Conservation (phyloP, 2,329 filamentous ascomycete species). For the Fusarium dimerum region DNA sequence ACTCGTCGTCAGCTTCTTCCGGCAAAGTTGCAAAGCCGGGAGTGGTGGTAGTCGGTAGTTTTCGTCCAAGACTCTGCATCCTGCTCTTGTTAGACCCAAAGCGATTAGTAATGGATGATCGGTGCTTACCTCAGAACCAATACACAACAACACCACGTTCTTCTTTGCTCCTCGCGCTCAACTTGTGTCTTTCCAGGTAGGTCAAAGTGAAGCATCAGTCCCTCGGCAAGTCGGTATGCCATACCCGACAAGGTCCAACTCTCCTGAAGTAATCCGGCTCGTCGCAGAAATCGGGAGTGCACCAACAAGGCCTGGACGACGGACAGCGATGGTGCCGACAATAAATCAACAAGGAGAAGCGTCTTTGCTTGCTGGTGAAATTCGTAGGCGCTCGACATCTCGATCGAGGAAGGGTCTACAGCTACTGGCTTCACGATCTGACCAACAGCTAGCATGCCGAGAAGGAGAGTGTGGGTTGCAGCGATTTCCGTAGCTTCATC, state of each 20-base stretch:
- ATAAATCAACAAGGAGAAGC: conserved; percentile 24
- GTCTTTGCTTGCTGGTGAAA: conserved; percentile 26
- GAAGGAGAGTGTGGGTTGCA: conserved; percentile 23
- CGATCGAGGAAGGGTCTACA: conserved; percentile 5
- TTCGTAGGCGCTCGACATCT: conserved; percentile 17
- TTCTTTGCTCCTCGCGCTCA: conserved; percentile 24
- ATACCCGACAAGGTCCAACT: conserved; percentile 27
- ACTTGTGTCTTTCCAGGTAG: conserved; percentile 22
- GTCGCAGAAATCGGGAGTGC: conserved; percentile 26
- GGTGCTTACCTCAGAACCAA: conserved; percentile 17
- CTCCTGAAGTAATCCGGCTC: conserved; percentile 19
- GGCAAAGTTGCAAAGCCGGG: conserved; percentile 20
- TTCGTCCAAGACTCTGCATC: conserved; percentile 20
- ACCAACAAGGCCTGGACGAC: conserved; percentile 28
- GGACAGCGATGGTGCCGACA: conserved; percentile 20
- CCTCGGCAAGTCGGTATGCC: conserved; percentile 27
- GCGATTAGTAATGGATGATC: background rate
- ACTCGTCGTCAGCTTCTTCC: conserved; percentile 26
- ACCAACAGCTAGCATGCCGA: conserved; percentile 29
- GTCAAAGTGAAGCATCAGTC: conserved; percentile 24
- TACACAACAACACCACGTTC: conserved; percentile 29
- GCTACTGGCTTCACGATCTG: conserved; percentile 18
- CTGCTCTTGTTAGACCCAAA: conserved; percentile 1
- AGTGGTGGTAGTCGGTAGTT: conserved; percentile 1
- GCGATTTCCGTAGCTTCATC: conserved; percentile 29